Evolutionary conservation across 2,329 filamentous ascomycete species (phyloP).

Genomic region (Niveomyces coronatus): DNA sequence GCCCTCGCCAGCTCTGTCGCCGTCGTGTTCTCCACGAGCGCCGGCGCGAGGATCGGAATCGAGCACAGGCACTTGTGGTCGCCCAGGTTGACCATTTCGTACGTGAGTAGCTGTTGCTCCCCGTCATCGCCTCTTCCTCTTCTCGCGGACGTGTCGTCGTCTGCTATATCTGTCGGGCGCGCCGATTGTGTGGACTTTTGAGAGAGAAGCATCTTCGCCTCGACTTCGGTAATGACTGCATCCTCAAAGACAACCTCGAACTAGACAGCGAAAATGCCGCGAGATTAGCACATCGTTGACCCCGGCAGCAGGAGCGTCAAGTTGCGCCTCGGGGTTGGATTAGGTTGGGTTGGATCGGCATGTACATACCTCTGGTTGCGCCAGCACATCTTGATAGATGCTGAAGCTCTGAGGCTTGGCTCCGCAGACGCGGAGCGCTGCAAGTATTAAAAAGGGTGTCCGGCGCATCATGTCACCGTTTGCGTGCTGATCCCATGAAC

Average conservation of each 20-base stretch:
- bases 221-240: constrained; percentile 58
- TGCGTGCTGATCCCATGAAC: constrained; percentile 7
- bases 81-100: constrained; percentile 66
- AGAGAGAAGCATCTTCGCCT: constrained; percentile 52
- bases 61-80: constrained; percentile 72
- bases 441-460: constrained; percentile 33
- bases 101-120: constrained; percentile 30
- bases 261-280: constrained; percentile 30
- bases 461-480: constrained; percentile 38
- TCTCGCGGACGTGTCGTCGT: constrained; percentile 17
- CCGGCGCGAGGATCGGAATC: constrained; percentile 59
- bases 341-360: neutral
- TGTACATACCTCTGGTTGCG: constrained; percentile 66
- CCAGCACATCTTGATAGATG: constrained; percentile 78
- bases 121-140: too few species aligned
- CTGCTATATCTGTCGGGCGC: constrained; percentile 17
- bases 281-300: too few species aligned
- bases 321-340: neutral
- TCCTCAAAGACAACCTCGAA: constrained; percentile 73
- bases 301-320: too few species aligned
- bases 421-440: constrained; percentile 31
- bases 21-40: constrained; percentile 49
- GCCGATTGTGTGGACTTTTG: constrained; percentile 29
- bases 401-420: constrained; percentile 57
- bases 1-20: constrained; percentile 57